Percentiles rank a stretch among this genome's conserved stretches.
Conservation (phyloP, 305 asterid species). For the Euphrasia arctica region DNA sequence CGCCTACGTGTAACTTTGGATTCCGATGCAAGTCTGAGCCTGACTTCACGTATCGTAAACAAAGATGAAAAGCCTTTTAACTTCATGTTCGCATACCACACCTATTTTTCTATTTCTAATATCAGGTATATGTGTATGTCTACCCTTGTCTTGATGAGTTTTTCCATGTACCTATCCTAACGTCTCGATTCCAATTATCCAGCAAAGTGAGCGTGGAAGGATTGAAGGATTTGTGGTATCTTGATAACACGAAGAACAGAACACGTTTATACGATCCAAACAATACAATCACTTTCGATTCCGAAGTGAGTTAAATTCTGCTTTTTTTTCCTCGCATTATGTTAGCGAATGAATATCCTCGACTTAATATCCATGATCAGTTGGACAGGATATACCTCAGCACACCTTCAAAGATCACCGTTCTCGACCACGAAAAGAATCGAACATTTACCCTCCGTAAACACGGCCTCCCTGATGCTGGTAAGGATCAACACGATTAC, state of each 20-base stretch:
- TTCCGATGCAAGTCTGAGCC: conserved; percentile 82
- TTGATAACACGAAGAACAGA: conserved; percentile 60
- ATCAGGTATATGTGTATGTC: conserved; percentile 84
- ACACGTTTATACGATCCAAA: conserved; percentile 86
- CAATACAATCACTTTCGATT: conserved; percentile 86
- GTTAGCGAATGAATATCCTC: conserved; percentile 24
- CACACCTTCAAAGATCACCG: conserved; percentile 87
- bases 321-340: conserved; percentile 18
- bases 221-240: conserved; percentile 89
- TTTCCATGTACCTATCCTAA: not conserved
- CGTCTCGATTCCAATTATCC: conserved; percentile 24
- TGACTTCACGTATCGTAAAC: conserved; percentile 94
- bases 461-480: conserved; percentile 96
- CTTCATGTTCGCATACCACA: conserved; percentile 93
- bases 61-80: conserved; percentile 86
- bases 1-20: conserved; percentile 85
- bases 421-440: conserved; percentile 93
- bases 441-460: conserved; percentile 82
- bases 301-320: conserved; percentile 54
- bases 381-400: conserved; percentile 88
- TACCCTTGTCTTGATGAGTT: no score
- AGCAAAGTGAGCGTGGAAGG: conserved; percentile 99
- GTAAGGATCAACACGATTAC: conserved; percentile 34
- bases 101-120: conserved; percentile 89
- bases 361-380: conserved; percentile 35